Base-by-base conservation (phyloP, 805 yeast genomes). In the Kazachstania psychrophila region DNA sequence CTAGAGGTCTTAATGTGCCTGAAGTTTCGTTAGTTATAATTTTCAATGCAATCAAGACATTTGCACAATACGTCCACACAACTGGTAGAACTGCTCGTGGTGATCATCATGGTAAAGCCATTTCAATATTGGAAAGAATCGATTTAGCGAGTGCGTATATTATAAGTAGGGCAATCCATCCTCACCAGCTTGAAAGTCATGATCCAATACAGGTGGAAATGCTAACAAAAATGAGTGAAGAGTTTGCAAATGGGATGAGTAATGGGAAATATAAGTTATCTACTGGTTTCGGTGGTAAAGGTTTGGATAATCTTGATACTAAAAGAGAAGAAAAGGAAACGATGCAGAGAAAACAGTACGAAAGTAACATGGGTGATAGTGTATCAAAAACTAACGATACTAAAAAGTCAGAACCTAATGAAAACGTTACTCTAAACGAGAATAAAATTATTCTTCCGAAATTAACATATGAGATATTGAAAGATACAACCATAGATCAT, bases 51-150 rank as follows among this genome's bases (percentile, higher is more conserved):
- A 94, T 95, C 0, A 83, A 71, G 44, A 94, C 88, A 42, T 70
- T 87, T 69, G 97, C 94, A 44, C 97, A 92, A 56, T 92, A 92
- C 52, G 89, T 92, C 10, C 98, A 92, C 61, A 71, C 97, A 7
- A 95, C 88, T 1, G 98, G 98, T 0, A 67, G 98, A 40, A 92
- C 98, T 0, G 98, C 96, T 0, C 68, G 98, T 42, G 97, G 96
- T 1, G 92, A 92, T 0, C 69, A 70, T 24, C 62, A 60, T 3
- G 98, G 98, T 2, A 65, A 65, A 2, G 80, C 81, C n/a, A 65
- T 86, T 4, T 82, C 96, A 0, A 73, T 89, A 45, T 64, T 92
- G 4, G 64, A 77, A 1, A 62, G 71, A 0, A 61, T 62, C 15
- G 87, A 87, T 50, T 66, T 87, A 13, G 74, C 80, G 0, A 75